Evolutionary conservation across 371 early-diverging fungal species (phyloP).

Genomic region (Mortierella sp.): DNA sequence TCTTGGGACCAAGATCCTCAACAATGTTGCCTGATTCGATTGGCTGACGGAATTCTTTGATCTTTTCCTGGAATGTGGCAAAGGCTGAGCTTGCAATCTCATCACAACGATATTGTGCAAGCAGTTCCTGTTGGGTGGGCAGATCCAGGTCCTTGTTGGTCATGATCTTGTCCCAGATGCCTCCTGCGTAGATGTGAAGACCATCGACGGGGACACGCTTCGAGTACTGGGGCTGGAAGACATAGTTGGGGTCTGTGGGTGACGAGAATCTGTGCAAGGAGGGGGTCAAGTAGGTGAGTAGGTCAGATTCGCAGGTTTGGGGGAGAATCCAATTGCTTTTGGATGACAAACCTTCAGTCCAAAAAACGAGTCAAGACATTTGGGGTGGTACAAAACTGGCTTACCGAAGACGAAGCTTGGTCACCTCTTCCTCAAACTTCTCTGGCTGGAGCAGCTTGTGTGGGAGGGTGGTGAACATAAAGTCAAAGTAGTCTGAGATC

Average conservation of each 20-base stretch:
- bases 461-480: slow-evolving; percentile 90
- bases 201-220: slow-evolving; percentile 97
- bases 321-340: too few relatives aligned
- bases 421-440: slow-evolving; percentile 81
- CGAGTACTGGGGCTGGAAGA: slow-evolving; percentile 89
- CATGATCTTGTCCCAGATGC: slow-evolving; percentile 95
- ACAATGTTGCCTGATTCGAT: slow-evolving; percentile 84
- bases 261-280: slow-evolving; percentile 72
- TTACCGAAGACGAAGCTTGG: slow-evolving; percentile 75
- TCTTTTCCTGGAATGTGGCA: slow-evolving; percentile 69
- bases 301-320: not conserved
- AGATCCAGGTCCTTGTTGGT: slow-evolving; percentile 96
- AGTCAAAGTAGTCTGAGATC: slow-evolving; percentile 93
- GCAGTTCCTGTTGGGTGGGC: slow-evolving; percentile 96
- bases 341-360: slow-evolving; percentile 3
- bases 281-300: not conserved
- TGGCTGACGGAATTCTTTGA: slow-evolving; percentile 70
- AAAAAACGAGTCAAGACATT: not conserved
- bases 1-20: slow-evolving; percentile 77
- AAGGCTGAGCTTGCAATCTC: slow-evolving; percentile 91
- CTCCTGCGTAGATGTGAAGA: slow-evolving; percentile 87
- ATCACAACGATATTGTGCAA: slow-evolving; percentile 98
- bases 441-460: slow-evolving; percentile 91
- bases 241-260: slow-evolving; percentile 73
- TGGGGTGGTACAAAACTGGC: not conserved